Evolutionary conservation across 768 basidiomycete species (phyloP).

Genomic region (Hygrophoropsis aurantiaca): DNA sequence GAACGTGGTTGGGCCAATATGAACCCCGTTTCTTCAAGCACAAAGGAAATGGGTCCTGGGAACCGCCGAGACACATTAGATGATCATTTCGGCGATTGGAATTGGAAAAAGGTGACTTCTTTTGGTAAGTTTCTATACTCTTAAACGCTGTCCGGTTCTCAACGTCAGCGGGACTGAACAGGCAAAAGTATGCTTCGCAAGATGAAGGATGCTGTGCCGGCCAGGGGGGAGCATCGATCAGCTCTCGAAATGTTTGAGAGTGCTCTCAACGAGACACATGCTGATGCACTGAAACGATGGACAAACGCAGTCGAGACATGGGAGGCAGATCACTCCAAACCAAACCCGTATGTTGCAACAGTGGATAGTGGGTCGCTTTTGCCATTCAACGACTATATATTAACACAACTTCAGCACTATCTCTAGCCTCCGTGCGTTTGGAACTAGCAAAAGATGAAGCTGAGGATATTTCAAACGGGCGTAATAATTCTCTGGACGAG

Average conservation of each 20-base stretch:
- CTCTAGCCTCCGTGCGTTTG: constrained; percentile 11
- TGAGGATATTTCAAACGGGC: constrained; percentile 1
- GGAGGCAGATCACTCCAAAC: constrained; percentile 17
- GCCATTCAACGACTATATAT: neutral
- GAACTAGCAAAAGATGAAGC: constrained; percentile 24
- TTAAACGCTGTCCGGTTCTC: neutral
- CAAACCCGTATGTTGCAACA: constrained; percentile 19
- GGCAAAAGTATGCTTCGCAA: neutral
- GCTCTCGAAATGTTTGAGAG: constrained; percentile 1
- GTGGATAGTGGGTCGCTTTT: neutral
- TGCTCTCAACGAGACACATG: neutral
- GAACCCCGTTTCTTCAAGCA: constrained; percentile 28
- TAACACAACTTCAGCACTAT: constrained; percentile 5
- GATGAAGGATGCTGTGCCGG: neutral
- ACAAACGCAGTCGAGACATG: constrained; percentile 14
- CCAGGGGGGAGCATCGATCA: neutral
- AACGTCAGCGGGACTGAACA: neutral
- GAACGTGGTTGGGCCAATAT: constrained; percentile 35
- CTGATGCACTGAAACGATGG: constrained; percentile 21
- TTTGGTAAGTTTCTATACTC: constrained; percentile 18
- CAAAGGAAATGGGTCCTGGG: constrained; percentile 34
- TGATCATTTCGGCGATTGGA: constrained; percentile 31
- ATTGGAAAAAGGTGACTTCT: constrained; percentile 29
- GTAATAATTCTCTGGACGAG: neutral
- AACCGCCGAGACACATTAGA: constrained; percentile 33